Percentiles rank a stretch among this genome's conserved stretches.
Evolutionary conservation across 2,329 filamentous ascomycete species (phyloP).

Genomic region (Leptographium wingfieldii): DNA sequence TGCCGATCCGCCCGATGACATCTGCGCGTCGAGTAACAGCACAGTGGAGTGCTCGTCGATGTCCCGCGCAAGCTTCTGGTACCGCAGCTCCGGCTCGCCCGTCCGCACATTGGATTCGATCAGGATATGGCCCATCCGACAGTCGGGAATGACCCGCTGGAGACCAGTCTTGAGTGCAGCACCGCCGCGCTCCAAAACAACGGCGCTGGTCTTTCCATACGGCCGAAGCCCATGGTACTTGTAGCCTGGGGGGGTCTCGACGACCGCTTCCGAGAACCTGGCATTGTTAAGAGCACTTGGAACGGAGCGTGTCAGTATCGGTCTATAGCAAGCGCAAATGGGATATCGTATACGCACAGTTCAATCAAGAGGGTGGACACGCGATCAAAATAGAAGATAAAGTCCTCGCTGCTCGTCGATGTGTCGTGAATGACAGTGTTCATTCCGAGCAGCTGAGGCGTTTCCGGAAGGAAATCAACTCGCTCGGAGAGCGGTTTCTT

Average conservation of each 20-base stretch:
- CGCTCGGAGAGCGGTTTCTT: constrained; percentile 62
- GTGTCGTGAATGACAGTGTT: constrained; percentile 81
- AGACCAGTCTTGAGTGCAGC: constrained; percentile 80
- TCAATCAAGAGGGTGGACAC: constrained; percentile 77
- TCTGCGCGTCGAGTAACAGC: constrained; percentile 81
- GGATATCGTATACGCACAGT: constrained; percentile 28
- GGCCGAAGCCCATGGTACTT: constrained; percentile 60
- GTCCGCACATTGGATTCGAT: constrained; percentile 81
- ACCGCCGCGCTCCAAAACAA: constrained; percentile 79
- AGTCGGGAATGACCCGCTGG: constrained; percentile 84
- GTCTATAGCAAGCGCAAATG: background rate
- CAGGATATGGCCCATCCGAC: constrained; percentile 73
- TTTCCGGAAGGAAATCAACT: constrained; percentile 62
- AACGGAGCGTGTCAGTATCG: background rate
- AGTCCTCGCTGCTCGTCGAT: constrained; percentile 70
- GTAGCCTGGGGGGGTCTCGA: constrained; percentile 59
- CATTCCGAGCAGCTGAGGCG: constrained; percentile 73
- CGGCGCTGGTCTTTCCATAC: constrained; percentile 67
- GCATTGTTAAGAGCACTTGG: constrained; percentile 63
- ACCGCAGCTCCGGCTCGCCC: constrained; percentile 88
- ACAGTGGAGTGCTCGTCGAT: constrained; percentile 62
- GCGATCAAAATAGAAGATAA: constrained; percentile 95
- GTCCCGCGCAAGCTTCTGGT: constrained; percentile 63
- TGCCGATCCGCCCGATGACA: constrained; percentile 74
- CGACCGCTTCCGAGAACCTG: constrained; percentile 48